Conservation (phyloP, 83 land plant species). For the Picea engelmannii region DNA sequence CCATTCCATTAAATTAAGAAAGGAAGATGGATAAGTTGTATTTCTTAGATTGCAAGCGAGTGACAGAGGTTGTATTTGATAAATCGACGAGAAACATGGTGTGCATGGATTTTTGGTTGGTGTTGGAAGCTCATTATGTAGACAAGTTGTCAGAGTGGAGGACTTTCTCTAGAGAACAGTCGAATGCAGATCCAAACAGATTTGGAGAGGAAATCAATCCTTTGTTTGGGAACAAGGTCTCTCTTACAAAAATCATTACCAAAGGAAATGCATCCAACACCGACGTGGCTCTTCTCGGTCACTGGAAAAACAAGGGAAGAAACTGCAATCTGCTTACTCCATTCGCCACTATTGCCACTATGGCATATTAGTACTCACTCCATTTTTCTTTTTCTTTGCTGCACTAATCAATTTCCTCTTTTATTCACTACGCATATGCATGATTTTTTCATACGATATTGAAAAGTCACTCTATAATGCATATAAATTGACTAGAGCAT, state of each 20-base stretch:
- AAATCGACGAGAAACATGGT: slow-evolving; percentile 47
- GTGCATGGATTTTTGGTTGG: slow-evolving; percentile 48
- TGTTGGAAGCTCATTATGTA: slow-evolving; percentile 41
- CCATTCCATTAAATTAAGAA: no score
- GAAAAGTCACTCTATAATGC: no score
- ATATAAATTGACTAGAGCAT: not conserved
- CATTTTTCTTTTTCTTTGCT: no score
- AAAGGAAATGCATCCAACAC: slow-evolving; percentile 24
- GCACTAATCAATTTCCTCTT: not conserved
- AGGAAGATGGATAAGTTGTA: slow-evolving; percentile 13
- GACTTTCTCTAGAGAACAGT: slow-evolving; percentile 33
- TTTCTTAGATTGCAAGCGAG: slow-evolving; percentile 39
- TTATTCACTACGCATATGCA: no score
- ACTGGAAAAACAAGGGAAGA: slow-evolving; percentile 32
- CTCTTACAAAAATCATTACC: slow-evolving; percentile 32
- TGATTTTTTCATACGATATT: no score
- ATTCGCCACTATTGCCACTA: slow-evolving; percentile 35
- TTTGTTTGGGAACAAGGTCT: slow-evolving; percentile 24
- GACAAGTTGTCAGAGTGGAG: slow-evolving; percentile 53
- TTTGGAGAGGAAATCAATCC: slow-evolving; percentile 45
- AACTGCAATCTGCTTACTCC: slow-evolving; percentile 31
- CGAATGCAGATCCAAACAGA: slow-evolving; percentile 32
- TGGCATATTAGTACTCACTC: slow-evolving; percentile 35
- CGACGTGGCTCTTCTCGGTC: slow-evolving; percentile 32
- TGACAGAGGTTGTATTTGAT: slow-evolving; percentile 45